phyloP scores from a whole-genome alignment of 73 alveolate genomes.

The Blepharisma japonicum region DNA sequence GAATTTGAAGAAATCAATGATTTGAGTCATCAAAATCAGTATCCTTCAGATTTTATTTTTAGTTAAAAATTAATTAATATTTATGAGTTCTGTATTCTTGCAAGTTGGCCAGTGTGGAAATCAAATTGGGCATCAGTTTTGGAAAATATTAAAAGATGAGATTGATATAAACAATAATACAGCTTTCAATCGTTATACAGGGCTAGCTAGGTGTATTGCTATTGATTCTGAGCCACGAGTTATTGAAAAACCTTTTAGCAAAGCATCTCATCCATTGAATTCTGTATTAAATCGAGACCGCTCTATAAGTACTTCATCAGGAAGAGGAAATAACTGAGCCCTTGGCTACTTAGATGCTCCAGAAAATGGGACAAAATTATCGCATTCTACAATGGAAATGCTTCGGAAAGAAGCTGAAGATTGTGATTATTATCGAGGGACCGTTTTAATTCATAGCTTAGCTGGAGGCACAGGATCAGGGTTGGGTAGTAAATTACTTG shows the following conservation, averaged over 20 bases:
- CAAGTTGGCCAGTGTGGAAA: constrained; percentile 59
- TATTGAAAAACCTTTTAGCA: constrained; percentile 42
- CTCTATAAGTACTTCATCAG: constrained; percentile 49
- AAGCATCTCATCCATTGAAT: constrained; percentile 39
- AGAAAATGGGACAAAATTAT: constrained; percentile 14
- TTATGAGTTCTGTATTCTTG: background rate
- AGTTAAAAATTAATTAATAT: too few relatives aligned
- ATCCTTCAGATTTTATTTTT: too few relatives aligned
- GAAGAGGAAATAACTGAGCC: constrained; percentile 99
- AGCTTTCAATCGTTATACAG: constrained; percentile 37
- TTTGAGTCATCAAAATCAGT: background rate
- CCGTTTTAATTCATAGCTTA: constrained; percentile 74
- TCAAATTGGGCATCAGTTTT: constrained; percentile 41
- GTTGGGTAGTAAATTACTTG: constrained; percentile 92
- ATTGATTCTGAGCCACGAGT: constrained; percentile 58
- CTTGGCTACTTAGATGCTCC: constrained; percentile 81
- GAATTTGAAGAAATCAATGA: constrained; percentile 9
- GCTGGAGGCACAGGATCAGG: constrained; percentile 99
- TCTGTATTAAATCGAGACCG: constrained; percentile 48
- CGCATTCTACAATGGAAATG: constrained; percentile 76
- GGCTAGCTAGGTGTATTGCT: constrained; percentile 36
- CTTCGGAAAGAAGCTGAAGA: constrained; percentile 89
- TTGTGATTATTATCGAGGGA: constrained; percentile 88
- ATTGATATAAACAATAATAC: constrained; percentile 35
- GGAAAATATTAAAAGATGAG: constrained; percentile 42